Percentiles rank a stretch among this genome's conserved stretches.
Evolutionary conservation across 495 filamentous ascomycete genomes (phyloP).

Genomic region (Hypoxylon crocopeplum): DNA sequence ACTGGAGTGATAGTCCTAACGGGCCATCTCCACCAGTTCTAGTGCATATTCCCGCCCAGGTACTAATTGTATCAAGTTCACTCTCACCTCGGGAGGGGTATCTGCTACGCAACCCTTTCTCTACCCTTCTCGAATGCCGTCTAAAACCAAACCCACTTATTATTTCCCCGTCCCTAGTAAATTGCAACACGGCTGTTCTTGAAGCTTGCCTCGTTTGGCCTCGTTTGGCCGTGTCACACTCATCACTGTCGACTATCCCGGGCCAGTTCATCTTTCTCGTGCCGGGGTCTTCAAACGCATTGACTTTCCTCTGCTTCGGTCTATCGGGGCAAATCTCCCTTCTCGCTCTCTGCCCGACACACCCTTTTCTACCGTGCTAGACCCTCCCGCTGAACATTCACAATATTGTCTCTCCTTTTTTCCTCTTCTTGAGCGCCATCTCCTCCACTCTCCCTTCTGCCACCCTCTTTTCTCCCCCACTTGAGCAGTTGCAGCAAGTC

Average conservation of each 20-base stretch:
- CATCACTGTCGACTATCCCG: conserved; percentile 5
- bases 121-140: conserved; percentile 1
- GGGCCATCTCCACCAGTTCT: background rate
- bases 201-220: conserved; percentile 32
- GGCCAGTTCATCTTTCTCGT: conserved; percentile 8
- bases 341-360: conserved; percentile 34
- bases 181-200: conserved; percentile 27
- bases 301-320: conserved; percentile 19
- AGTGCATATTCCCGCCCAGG: background rate
- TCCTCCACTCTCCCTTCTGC: conserved; percentile 23
- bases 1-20: conserved; percentile 3
- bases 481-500: conserved; percentile 41
- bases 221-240: conserved; percentile 26
- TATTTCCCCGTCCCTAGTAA: conserved; percentile 38
- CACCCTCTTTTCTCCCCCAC: conserved; percentile 23
- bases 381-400: conserved; percentile 22
- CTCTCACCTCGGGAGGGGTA: conserved; percentile 13
- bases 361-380: conserved; percentile 31
- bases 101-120: conserved; percentile 7
- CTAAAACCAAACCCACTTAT: conserved; percentile 30
- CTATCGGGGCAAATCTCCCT: conserved; percentile 39
- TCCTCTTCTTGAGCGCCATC: conserved; percentile 27
- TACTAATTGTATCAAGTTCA: conserved; percentile 15
- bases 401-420: conserved; percentile 38
- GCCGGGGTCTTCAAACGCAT: conserved; percentile 7